Conservation (phyloP, 768 basidiomycete species). For the Xanthoconium stramineum region DNA sequence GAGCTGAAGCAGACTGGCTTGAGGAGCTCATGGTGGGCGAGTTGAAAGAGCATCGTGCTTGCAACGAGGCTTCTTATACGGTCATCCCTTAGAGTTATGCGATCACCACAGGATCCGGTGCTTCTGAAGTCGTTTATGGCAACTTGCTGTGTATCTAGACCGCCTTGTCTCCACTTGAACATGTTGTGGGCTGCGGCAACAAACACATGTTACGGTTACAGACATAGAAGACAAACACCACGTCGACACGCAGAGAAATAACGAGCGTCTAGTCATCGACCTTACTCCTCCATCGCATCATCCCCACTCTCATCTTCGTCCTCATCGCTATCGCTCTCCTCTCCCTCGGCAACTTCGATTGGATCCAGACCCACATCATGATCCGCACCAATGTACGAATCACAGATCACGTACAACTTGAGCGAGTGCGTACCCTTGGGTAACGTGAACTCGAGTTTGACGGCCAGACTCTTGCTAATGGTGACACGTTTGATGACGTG, state of each 20-base stretch:
- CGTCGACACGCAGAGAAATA: no score
- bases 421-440: constrained; percentile 80
- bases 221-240: no score
- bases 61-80: not conserved
- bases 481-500: constrained; percentile 87
- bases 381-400: constrained; percentile 88
- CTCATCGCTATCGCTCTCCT: constrained; percentile 79
- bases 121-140: not conserved
- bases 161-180: no score
- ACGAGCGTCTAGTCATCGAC: not conserved
- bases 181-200: no score
- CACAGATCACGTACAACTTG: constrained; percentile 89
- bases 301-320: constrained; percentile 56
- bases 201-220: no score
- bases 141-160: not conserved
- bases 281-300: constrained; percentile 52
- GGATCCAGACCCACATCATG: constrained; percentile 84
- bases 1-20: not conserved
- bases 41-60: not conserved
- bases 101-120: not conserved
- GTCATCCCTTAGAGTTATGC: not conserved
- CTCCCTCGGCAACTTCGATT: constrained; percentile 87
- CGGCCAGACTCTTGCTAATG: constrained; percentile 62
- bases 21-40: constrained; percentile 9
- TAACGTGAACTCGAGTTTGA: constrained; percentile 87